Conservation (phyloP, 129 eudicot species). For the Flaveria linearis region DNA sequence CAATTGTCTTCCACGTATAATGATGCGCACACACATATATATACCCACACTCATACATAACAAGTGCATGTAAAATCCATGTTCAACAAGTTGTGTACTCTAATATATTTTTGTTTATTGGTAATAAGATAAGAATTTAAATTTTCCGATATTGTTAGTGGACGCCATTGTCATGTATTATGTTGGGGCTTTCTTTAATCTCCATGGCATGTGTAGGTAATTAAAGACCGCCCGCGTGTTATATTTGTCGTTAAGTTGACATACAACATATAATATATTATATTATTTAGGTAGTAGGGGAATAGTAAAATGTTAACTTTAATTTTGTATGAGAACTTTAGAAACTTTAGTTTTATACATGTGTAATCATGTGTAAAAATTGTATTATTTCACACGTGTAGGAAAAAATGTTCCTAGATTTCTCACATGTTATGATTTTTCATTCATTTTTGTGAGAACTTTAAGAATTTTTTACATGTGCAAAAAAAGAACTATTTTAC, state of each 20-base stretch:
- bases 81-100: neutral
- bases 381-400: too few relatives aligned
- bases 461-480: too few relatives aligned
- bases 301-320: too few relatives aligned
- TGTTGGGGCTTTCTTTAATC: constrained; percentile 13
- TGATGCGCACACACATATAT: neutral
- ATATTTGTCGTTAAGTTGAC: neutral
- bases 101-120: constrained; percentile 23
- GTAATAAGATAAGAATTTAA: constrained; percentile 30
- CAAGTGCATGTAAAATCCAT: constrained; percentile 16
- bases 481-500: too few relatives aligned
- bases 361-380: too few relatives aligned
- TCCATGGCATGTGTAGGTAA: constrained; percentile 24
- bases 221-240: constrained; percentile 1
- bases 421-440: too few relatives aligned
- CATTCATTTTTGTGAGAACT: too few relatives aligned
- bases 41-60: neutral
- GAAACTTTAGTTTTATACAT: too few relatives aligned
- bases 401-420: too few relatives aligned
- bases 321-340: too few relatives aligned
- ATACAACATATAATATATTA: neutral
- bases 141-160: constrained; percentile 26
- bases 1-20: constrained; percentile 1
- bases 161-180: constrained; percentile 17
- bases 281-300: too few relatives aligned